These are phyloP conservation scores for Arachnomyces sp. DNA, from an alignment of 2,329 filamentous ascomycete genomes.

Conservation along the genomic window DNA sequence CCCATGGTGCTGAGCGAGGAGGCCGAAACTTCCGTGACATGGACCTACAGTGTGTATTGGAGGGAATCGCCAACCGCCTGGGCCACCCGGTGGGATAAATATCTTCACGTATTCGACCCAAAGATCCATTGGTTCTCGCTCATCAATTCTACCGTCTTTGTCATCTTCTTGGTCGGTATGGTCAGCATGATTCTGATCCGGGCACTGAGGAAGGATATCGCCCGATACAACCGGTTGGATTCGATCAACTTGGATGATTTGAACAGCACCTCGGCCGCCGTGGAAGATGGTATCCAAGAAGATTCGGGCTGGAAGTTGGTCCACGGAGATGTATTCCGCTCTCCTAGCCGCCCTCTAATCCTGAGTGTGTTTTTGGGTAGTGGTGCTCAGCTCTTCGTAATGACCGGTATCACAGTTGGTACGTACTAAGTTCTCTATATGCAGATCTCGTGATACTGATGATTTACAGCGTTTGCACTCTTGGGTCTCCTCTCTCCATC, in stretches of 20 bases:
- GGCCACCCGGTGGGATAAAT: slow-evolving; percentile 98
- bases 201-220: slow-evolving; percentile 88
- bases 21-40: slow-evolving; percentile 60
- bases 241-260: slow-evolving; percentile 85
- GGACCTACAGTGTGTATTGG: slow-evolving; percentile 93
- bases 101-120: slow-evolving; percentile 91
- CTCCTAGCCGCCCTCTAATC: slow-evolving; percentile 71
- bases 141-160: slow-evolving; percentile 90
- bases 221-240: slow-evolving; percentile 89
- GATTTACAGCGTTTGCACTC: slow-evolving; percentile 61
- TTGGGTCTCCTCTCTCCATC: slow-evolving; percentile 92
- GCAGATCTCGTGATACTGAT: not conserved
- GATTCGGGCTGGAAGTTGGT: slow-evolving; percentile 98
- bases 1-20: slow-evolving; percentile 59
- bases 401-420: slow-evolving; percentile 86
- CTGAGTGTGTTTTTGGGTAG: slow-evolving; percentile 85
- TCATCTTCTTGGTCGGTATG: slow-evolving; percentile 81
- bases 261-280: slow-evolving; percentile 60
- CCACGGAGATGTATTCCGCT: slow-evolving; percentile 93
- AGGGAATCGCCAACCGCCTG: slow-evolving; percentile 73
- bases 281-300: slow-evolving; percentile 91
- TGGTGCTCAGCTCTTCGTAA: slow-evolving; percentile 92
- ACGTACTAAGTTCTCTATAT: slow-evolving; percentile 17
- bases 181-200: slow-evolving; percentile 87
- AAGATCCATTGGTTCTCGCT: slow-evolving; percentile 99